A percentile compares a stretch with the other conserved stretches of the same genome.
These are phyloP conservation scores for Backusella liffmaniae DNA, from an alignment of 192 early-diverging fungal genomes.

Conservation along the genomic window DNA sequence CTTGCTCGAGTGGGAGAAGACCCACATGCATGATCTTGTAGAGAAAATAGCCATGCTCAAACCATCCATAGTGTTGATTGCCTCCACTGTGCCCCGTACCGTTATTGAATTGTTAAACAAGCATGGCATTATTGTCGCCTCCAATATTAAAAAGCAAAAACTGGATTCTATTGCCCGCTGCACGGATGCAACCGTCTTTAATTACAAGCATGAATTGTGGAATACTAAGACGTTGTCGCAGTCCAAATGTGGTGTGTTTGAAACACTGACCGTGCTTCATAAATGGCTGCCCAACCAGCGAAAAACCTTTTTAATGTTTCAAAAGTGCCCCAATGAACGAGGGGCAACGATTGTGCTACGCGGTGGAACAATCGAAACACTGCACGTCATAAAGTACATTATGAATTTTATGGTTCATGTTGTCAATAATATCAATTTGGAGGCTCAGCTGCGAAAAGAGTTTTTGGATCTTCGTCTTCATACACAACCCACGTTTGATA, in stretches of 20 bases:
- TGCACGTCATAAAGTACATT: constrained; percentile 81
- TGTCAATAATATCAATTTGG: constrained; percentile 83
- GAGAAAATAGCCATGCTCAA: constrained; percentile 70
- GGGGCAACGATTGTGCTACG: constrained; percentile 89
- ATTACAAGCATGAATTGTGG: constrained; percentile 76
- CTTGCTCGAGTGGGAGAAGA: constrained; percentile 78
- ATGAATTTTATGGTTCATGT: constrained; percentile 81
- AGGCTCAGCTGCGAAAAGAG: constrained; percentile 44
- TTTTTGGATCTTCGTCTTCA: constrained; percentile 3
- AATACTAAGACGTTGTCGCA: constrained; percentile 52
- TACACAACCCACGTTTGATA: background rate
- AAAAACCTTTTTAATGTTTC: constrained; percentile 87
- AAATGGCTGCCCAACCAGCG: constrained; percentile 71
- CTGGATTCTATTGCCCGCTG: constrained; percentile 83
- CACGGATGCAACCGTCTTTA: constrained; percentile 79
- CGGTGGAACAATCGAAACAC: constrained; percentile 65
- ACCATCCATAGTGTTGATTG: constrained; percentile 80
- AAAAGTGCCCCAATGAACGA: constrained; percentile 73
- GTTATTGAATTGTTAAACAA: constrained; percentile 81
- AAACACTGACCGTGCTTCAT: constrained; percentile 78
- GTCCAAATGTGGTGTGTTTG: constrained; percentile 76
- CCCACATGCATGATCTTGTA: constrained; percentile 76
- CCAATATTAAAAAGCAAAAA: constrained; percentile 82
- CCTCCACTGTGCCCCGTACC: constrained; percentile 74
- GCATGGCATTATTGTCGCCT: constrained; percentile 72